phyloP scores from a whole-genome alignment of 1,284 basidiomycete species.

The Ganoderma sinense region DNA sequence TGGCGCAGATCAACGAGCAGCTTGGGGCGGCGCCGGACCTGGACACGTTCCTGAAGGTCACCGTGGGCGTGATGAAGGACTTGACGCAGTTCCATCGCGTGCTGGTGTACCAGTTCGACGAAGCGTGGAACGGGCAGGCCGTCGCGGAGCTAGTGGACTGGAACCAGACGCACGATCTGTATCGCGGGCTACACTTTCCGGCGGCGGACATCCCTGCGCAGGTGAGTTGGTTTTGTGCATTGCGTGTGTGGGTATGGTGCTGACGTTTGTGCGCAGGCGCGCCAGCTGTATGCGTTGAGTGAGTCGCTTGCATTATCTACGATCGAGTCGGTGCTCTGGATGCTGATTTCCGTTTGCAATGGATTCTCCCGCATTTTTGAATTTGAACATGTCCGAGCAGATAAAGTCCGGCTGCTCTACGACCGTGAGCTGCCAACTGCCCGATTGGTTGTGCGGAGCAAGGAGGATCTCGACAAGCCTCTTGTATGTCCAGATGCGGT shows the following conservation, averaged over 20 bases:
- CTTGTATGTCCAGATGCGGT: slow-evolving; percentile 57
- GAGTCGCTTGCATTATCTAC: slow-evolving; percentile 18
- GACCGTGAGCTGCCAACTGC: slow-evolving; percentile 83
- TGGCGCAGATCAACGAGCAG: slow-evolving; percentile 89
- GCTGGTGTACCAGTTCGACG: slow-evolving; percentile 89
- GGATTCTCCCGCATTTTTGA: slow-evolving; percentile 3
- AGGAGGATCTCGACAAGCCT: slow-evolving; percentile 75
- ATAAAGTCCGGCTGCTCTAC: slow-evolving; percentile 87
- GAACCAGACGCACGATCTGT: slow-evolving; percentile 83
- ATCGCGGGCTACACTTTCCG: slow-evolving; percentile 78
- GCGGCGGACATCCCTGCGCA: slow-evolving; percentile 66
- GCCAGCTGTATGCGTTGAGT: slow-evolving; percentile 41
- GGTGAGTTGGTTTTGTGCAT: slow-evolving; percentile 39
- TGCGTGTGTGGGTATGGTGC: not conserved
- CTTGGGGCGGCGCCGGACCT: slow-evolving; percentile 76
- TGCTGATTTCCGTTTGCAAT: not conserved
- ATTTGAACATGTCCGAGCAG: slow-evolving; percentile 38
- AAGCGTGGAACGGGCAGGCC: slow-evolving; percentile 78
- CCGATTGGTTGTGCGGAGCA: slow-evolving; percentile 73
- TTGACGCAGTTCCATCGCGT: slow-evolving; percentile 87
- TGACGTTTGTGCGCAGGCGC: slow-evolving; percentile 31
- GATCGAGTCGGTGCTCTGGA: not conserved
- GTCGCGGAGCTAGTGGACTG: slow-evolving; percentile 88
- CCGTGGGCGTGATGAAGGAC: slow-evolving; percentile 85
- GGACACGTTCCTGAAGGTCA: slow-evolving; percentile 78